Evolutionary conservation across 2,329 filamentous ascomycete genomes (phyloP), one percentile per base, ranked within the genome.

Genomic region (Aureobasidium sp.): DNA sequence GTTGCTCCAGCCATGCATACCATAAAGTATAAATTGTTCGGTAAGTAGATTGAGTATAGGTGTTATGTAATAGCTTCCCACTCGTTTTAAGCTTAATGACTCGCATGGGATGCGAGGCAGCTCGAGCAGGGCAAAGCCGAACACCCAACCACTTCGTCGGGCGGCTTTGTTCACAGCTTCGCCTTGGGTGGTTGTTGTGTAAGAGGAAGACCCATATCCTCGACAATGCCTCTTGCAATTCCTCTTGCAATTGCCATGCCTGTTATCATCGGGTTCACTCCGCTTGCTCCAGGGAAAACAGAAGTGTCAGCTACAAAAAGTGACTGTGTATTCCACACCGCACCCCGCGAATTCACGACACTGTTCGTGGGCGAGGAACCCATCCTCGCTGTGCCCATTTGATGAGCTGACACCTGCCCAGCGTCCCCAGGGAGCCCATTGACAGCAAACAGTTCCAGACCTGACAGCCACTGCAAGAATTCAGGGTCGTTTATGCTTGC

Each of bases 241-340:
- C 82, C 83, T 69, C 89, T 84, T 53, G 84, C 79, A 68, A 89
- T 81, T 1, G 84, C 84, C 89, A 92, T 90, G 63, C 79, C 81
- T 13, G 88, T 91, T 47, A 92, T 78, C 89, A 93, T 92, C 13
- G 89, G 89, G 71, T 92, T 92, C 34, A 92, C 88, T 1, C 89
- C 89, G 71, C 85, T 90, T 12, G 88, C 88, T 62, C 83, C 87
- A 1, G 88, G 89, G 65, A 92, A 88, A 12, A 90, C 85, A 71
- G 87, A 90, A 48, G 87, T 84, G 72, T 93, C 89, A 10, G 86
- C 84, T 20, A 92, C 84, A 70, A 85, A 90, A 67, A 92, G 69
- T 0, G 81, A 82, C 67, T 85, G 76, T 0, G 78, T 80, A 1
- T 83, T 87, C 87, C 87, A 92, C 7, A 90, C 77, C 44, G 66